phyloP scores from a whole-genome alignment of 2,329 filamentous ascomycete species.

The Chaetoscypha palmicola region DNA sequence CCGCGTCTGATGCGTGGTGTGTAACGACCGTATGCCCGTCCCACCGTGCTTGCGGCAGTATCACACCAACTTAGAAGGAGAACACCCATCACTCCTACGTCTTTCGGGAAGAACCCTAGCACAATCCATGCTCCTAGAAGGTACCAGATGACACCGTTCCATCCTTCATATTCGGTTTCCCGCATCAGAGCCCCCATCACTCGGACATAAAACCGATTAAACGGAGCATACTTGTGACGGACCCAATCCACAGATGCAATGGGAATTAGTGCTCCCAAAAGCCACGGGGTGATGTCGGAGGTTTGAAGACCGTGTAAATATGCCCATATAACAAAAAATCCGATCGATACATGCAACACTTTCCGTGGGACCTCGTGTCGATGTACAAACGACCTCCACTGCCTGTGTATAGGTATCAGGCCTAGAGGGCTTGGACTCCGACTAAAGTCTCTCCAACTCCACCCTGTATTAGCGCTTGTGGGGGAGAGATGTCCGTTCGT shows the following conservation, averaged over 20 bases:
- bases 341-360: constrained; percentile 88
- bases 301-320: constrained; percentile 77
- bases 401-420: constrained; percentile 87
- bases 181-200: constrained; percentile 88
- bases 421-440: constrained; percentile 88
- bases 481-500: constrained; percentile 67
- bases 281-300: constrained; percentile 70
- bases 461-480: constrained; percentile 51
- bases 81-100: constrained; percentile 82
- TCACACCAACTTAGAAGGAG: constrained; percentile 96
- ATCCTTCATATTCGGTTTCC: constrained; percentile 87
- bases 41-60: constrained; percentile 91
- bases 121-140: constrained; percentile 84
- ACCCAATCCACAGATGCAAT: constrained; percentile 77
- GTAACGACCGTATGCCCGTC: constrained; percentile 80
- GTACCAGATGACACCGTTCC: constrained; percentile 97
- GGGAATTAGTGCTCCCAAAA: constrained; percentile 74
- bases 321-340: constrained; percentile 83
- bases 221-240: constrained; percentile 70
- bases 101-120: constrained; percentile 83
- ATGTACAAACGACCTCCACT: constrained; percentile 89
- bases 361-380: constrained; percentile 96
- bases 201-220: constrained; percentile 84
- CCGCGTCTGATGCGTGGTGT: constrained; percentile 78
- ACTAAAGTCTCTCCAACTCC: constrained; percentile 82